Base-by-base conservation (phyloP, 116 monocot species). In the Trichopus zeylanicus region DNA sequence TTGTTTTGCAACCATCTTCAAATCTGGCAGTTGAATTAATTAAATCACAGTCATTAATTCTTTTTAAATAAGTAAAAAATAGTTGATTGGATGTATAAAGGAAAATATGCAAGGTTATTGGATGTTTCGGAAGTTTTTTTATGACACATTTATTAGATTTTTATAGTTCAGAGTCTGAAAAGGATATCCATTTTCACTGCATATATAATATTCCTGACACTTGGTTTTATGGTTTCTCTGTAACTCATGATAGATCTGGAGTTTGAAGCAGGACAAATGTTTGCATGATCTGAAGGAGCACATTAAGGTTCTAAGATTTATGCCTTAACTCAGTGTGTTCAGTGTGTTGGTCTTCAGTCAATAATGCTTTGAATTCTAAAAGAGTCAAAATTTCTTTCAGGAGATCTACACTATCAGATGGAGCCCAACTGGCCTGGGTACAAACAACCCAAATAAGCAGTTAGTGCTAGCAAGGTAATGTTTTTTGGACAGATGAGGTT, bases 231-330 rank as follows among this genome's bases (percentile, higher is more conserved):
- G 42, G 12, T n/a, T 42, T 42, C n/a, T n/a, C 12, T 42, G n/a
- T n/a, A n/a, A n/a, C n/a, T n/a, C n/a, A n/a, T 42, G n/a, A 48
- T 77, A 98, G 97, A 91, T 98, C 29, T 98, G 97, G 97, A 98
- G 82, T 37, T 54, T 87, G 70, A 98, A 98, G 75, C 84, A 98
- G 46, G 97, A 88, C 28, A 91, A 88, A 59, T 88, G 52, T 67
- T 16, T 87, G 34, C 82, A 87, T 62, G 91, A 98, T 62, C 80
- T 98, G 47, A 98, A 56, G 81, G 94, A 83, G 26, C 97, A 98
- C 63, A 59, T 55, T 33, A 91, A 85, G 97, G 97, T 98, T 64
- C 22, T 51, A 29, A 19, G n/a, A 59, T 26, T 34, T 51, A 51
- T 66, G 29, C 25, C 42, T 62, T 11, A 56, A 13, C 13, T 42